Conservation (phyloP, 2,329 filamentous ascomycete species). For the Aspergillus tanneri region DNA sequence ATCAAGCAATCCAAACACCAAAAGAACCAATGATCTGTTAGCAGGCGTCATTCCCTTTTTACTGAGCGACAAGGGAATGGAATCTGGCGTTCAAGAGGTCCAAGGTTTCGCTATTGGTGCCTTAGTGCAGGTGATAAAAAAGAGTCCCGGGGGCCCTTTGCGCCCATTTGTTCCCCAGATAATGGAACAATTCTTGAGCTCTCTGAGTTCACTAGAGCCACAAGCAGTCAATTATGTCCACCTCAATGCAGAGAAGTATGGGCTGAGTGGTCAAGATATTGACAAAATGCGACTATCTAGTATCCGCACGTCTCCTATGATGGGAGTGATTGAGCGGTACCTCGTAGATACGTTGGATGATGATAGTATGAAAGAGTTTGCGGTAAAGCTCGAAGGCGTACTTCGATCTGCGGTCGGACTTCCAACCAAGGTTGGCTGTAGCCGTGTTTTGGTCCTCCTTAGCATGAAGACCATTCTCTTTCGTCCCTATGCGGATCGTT, state of each 20-base stretch:
- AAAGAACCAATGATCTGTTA: constrained; percentile 75
- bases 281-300: constrained; percentile 80
- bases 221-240: constrained; percentile 91
- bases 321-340: constrained; percentile 86
- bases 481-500: constrained; percentile 69
- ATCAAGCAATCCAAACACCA: constrained; percentile 63
- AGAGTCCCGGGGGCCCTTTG: constrained; percentile 71
- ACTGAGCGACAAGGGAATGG: constrained; percentile 81
- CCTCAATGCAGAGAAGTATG: constrained; percentile 78
- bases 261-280: constrained; percentile 82
- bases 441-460: constrained; percentile 78
- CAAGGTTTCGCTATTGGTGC: constrained; percentile 80
- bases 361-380: constrained; percentile 70
- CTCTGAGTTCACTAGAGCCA: constrained; percentile 84
- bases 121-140: constrained; percentile 85
- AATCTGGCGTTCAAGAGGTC: constrained; percentile 84
- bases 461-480: constrained; percentile 76
- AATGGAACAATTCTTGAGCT: constrained; percentile 73
- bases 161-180: constrained; percentile 79
- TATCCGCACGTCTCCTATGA: constrained; percentile 83
- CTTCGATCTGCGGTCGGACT: constrained; percentile 87
- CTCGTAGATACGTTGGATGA: constrained; percentile 76
- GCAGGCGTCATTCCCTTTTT: constrained; percentile 86
- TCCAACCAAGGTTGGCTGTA: constrained; percentile 90
- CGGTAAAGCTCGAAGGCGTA: constrained; percentile 69